phyloP scores from a whole-genome alignment of 108 stramenopile species.

The Cyclotella atomus region DNA sequence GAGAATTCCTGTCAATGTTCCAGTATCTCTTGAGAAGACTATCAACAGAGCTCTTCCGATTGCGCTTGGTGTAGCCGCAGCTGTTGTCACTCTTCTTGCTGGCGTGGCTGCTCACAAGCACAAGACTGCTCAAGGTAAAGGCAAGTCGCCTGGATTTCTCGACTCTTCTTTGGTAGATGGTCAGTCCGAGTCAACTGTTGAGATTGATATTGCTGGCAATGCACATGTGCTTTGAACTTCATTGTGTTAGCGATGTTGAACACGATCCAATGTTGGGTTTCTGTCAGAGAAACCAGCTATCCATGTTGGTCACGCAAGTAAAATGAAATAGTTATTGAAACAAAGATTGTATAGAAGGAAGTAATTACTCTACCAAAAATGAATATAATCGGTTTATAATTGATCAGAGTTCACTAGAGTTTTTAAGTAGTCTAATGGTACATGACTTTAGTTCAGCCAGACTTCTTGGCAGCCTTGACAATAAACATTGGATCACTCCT shows the following conservation, averaged over 20 bases:
- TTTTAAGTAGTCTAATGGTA: not conserved
- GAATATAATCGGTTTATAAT: no score
- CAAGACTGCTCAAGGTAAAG: not conserved
- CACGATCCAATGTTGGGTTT: no score
- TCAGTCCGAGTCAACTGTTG: not conserved
- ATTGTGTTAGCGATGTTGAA: not conserved
- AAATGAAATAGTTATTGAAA: not conserved
- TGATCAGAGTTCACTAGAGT: no score
- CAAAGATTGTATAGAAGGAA: not conserved
- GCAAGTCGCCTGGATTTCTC: not conserved
- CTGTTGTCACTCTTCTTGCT: not conserved
- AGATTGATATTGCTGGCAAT: conserved; percentile 1
- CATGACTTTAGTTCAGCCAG: not conserved
- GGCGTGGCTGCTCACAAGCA: not conserved
- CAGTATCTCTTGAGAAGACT: not conserved
- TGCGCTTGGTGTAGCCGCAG: conserved; percentile 17
- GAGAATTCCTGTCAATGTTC: not conserved
- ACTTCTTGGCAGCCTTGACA: conserved; percentile 77
- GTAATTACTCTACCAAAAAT: no score
- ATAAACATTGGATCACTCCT: conserved; percentile 92
- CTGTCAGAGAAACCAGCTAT: no score
- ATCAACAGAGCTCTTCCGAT: conserved; percentile 12
- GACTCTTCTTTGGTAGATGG: conserved; percentile 1
- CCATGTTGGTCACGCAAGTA: no score
- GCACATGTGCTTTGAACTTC: not conserved